Conservation (phyloP, 2,329 filamentous ascomycete species). For the Alternaria alternata region DNA sequence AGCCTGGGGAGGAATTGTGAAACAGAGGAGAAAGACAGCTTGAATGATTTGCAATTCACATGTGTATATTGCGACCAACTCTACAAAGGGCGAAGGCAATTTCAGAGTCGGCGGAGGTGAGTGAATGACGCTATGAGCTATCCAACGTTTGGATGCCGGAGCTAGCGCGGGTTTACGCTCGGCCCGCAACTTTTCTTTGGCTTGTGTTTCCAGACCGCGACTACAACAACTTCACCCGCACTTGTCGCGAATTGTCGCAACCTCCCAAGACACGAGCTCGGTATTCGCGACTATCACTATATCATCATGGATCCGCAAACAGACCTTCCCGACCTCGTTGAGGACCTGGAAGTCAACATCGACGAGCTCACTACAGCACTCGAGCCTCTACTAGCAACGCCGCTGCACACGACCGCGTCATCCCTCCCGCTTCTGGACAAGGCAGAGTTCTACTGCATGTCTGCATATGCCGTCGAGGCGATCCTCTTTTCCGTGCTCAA, state of each 20-base stretch:
- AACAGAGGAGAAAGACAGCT: conserved; percentile 54
- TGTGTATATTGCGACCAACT: conserved; percentile 12
- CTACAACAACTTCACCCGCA: conserved; percentile 2
- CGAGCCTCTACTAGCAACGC: conserved; percentile 72
- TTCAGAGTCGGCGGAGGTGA: neutral
- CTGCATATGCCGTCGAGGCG: conserved; percentile 89
- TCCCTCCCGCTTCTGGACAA: conserved; percentile 92
- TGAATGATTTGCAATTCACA: conserved; percentile 39
- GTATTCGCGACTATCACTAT: neutral
- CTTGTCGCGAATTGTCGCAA: conserved; percentile 2
- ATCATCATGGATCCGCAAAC: conserved; percentile 60
- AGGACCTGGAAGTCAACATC: conserved; percentile 78
- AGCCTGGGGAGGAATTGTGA: conserved; percentile 54
- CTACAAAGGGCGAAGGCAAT: neutral
- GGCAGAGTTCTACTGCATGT: conserved; percentile 89
- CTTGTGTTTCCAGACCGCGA: neutral
- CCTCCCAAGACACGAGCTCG: neutral
- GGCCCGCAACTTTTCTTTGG: conserved; percentile 36
- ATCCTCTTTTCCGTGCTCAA: conserved; percentile 84
- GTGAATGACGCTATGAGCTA: conserved; percentile 20
- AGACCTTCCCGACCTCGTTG: conserved; percentile 71
- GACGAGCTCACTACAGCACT: conserved; percentile 79
- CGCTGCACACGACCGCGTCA: conserved; percentile 72
- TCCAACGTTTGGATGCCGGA: conserved; percentile 13
- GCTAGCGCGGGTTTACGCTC: conserved; percentile 32